phyloP scores from a whole-genome alignment of 2,329 filamentous ascomycete genomes.

The Xylariaceae sp. region DNA sequence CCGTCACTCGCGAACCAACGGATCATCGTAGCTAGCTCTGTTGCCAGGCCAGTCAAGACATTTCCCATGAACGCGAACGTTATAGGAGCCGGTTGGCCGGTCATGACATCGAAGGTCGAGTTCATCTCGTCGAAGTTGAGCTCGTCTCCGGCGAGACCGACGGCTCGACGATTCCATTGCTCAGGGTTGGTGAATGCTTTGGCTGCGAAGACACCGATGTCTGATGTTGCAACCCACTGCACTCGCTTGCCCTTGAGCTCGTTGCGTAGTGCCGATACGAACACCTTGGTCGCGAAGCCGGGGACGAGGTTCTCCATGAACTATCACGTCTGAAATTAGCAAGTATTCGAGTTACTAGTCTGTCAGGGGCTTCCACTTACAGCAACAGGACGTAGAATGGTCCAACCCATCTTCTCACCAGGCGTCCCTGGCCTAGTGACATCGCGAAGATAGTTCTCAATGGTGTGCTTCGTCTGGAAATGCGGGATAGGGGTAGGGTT shows the following conservation, averaged over 20 bases:
- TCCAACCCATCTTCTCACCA: conserved; percentile 48
- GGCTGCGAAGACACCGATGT: conserved; percentile 43
- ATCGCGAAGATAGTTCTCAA: conserved; percentile 58
- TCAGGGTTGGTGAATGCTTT: conserved; percentile 38
- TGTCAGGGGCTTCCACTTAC: conserved; percentile 4
- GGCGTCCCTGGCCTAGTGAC: conserved; percentile 33
- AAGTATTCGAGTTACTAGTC: not conserved
- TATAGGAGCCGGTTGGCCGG: conserved; percentile 27
- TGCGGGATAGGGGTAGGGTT: conserved; percentile 54
- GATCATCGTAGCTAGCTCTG: conserved; percentile 33
- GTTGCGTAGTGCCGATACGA: conserved; percentile 33
- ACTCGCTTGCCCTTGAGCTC: conserved; percentile 32
- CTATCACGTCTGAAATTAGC: conserved; percentile 1
- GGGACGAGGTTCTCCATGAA: conserved; percentile 54
- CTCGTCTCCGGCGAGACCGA: conserved; percentile 43
- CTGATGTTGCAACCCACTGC: conserved; percentile 38
- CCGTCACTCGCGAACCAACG: conserved; percentile 35
- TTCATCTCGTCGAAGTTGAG: conserved; percentile 34
- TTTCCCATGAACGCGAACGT: conserved; percentile 31
- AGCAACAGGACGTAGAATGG: conserved; percentile 55
- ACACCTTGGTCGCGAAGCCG: conserved; percentile 34
- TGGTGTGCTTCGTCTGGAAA: conserved; percentile 56
- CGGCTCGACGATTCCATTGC: conserved; percentile 34
- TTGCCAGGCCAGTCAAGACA: conserved; percentile 28
- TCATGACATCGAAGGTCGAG: conserved; percentile 27